Percentiles rank a stretch among this genome's conserved stretches.
Evolutionary conservation across 2,329 filamentous ascomycete species (phyloP).

Genomic region (Thelonectria discophora): DNA sequence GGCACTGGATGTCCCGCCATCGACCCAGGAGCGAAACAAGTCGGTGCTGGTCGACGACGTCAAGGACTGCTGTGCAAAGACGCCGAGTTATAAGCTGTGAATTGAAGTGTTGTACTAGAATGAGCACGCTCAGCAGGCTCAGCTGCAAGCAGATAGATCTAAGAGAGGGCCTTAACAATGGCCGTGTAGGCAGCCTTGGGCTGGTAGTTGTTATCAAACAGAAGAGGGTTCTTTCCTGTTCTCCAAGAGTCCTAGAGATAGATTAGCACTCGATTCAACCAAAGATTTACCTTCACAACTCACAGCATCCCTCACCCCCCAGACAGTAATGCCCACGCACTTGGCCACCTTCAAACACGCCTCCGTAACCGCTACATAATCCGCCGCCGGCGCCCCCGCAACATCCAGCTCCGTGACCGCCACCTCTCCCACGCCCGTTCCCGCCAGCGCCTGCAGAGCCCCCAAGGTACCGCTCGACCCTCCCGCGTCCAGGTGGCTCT

Average conservation of each 20-base stretch:
- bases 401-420: conserved; percentile 77
- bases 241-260: conserved; percentile 54
- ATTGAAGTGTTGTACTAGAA: background rate
- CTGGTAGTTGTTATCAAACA: conserved; percentile 62
- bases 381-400: conserved; percentile 59
- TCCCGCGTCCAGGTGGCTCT: conserved; percentile 61
- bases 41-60: conserved; percentile 6
- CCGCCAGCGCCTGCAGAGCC: conserved; percentile 49
- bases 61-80: background rate
- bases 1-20: conserved; percentile 47
- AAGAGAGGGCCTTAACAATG: conserved; percentile 24
- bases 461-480: conserved; percentile 47
- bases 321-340: conserved; percentile 74
- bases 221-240: conserved; percentile 57
- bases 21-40: conserved; percentile 26
- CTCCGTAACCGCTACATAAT: conserved; percentile 67
- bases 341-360: conserved; percentile 66
- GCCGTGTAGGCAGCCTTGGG: conserved; percentile 63
- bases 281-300: background rate
- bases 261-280: background rate
- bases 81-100: background rate
- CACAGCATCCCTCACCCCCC: conserved; percentile 58
- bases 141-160: background rate
- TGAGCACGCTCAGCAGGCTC: background rate
- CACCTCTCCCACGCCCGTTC: conserved; percentile 62